Percentiles rank a stretch among this genome's conserved stretches.
These are phyloP conservation scores for Lepidium aucheri DNA, from an alignment of 345 rosid genomes.

Conservation along the genomic window DNA sequence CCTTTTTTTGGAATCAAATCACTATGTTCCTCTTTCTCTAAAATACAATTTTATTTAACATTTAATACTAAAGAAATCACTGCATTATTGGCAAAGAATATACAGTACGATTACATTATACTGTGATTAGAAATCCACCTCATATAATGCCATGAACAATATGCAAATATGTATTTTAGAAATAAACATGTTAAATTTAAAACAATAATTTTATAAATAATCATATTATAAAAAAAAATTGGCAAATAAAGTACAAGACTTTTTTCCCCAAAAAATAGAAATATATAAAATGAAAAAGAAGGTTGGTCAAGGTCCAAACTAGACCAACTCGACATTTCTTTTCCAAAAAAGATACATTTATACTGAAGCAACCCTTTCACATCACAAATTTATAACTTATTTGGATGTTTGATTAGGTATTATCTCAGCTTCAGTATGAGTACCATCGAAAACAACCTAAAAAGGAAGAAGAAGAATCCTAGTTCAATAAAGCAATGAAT, in stretches of 20 bases:
- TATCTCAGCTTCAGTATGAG: neutral
- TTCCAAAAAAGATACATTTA: neutral
- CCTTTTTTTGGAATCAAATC: neutral
- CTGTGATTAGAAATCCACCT: neutral
- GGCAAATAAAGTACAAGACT: neutral
- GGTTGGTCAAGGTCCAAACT: neutral
- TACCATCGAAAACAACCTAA: neutral
- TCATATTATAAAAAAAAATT: neutral
- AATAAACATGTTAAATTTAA: too few relatives aligned
- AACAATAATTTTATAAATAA: neutral
- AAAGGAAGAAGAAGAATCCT: neutral
- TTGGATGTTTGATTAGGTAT: neutral
- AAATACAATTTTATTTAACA: too few relatives aligned
- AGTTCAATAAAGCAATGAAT: neutral
- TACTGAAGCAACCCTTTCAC: neutral
- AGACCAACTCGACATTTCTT: neutral
- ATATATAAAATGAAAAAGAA: neutral
- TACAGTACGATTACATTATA: neutral
- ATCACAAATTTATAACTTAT: slow-evolving; percentile 1
- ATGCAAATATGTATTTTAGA: neutral
- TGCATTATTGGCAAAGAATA: neutral
- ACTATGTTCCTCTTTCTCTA: neutral
- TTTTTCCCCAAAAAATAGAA: neutral
- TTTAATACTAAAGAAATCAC: too few relatives aligned
- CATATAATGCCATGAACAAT: neutral